phyloP scores from a whole-genome alignment of 768 basidiomycete species.

The Baorangia bicolor region DNA sequence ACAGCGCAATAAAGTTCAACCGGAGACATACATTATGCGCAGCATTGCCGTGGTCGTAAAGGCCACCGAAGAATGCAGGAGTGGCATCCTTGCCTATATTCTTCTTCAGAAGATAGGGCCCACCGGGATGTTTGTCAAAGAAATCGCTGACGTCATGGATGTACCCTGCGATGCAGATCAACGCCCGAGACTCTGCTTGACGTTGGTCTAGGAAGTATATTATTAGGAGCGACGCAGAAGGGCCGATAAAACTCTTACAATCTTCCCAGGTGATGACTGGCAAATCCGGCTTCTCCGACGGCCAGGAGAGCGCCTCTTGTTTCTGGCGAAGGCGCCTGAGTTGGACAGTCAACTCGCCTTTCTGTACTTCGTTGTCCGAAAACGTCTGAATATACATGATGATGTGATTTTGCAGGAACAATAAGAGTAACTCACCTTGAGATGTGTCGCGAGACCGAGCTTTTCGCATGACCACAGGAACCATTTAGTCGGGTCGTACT shows the following conservation, averaged over 20 bases:
- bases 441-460: constrained; percentile 49
- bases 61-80: constrained; percentile 87
- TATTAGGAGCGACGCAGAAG: constrained; percentile 3
- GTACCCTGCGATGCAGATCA: constrained; percentile 86
- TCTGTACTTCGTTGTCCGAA: constrained; percentile 65
- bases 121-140: constrained; percentile 87
- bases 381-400: constrained; percentile 32
- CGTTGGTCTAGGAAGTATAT: constrained; percentile 55
- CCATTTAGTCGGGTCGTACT: constrained; percentile 93
- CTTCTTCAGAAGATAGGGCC: constrained; percentile 73
- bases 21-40: constrained; percentile 66
- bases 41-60: constrained; percentile 81
- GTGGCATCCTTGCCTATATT: constrained; percentile 88
- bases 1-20: background rate
- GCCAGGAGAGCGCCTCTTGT: constrained; percentile 75
- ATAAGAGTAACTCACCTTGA: constrained; percentile 38
- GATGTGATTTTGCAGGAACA: background rate
- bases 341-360: constrained; percentile 89
- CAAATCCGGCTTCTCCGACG: constrained; percentile 67
- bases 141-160: constrained; percentile 84
- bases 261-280: constrained; percentile 84
- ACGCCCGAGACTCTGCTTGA: constrained; percentile 70
- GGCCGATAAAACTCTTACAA: constrained; percentile 42
- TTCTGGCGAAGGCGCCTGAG: constrained; percentile 77
- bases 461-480: constrained; percentile 50